Base-by-base conservation (phyloP, 306 rosid species). In the Alnus rubra region DNA sequence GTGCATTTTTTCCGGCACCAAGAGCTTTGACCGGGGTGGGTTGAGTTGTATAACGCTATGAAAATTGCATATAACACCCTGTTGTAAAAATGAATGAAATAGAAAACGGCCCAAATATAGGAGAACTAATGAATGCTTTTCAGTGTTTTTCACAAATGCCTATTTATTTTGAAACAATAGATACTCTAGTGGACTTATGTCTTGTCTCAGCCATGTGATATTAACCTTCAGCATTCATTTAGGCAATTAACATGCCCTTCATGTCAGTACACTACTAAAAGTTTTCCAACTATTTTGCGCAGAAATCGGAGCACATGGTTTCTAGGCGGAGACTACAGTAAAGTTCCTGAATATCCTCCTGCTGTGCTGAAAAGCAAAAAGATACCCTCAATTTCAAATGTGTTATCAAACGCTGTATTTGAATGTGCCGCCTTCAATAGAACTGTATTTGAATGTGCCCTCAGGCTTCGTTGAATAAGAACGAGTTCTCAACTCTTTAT, bases 241-340 rank as follows among this genome's bases (percentile, higher is more conserved):
- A 19, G 42, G 30, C 60, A 50, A 23, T 51, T 44, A 51, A 42
- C 65, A 35, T 51, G 54, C 45, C 64, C 7, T 23, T 9, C 45
- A 42, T 42, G 7, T 42, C 7, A 4, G 44, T 4, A 39, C 5
- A 39, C 44, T 42, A 42, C 45, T 73, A 63, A 69, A 33, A 76
- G 42, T 19, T 67, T 65, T 70, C 28, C 42, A n/a, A 39, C 6
- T 50, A 9, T 69, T 78, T 65, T 80, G 67, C 45, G 52, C 92
- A 93, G 98, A 91, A 83, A 79, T 77, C 88, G 28, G 95, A 89
- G 85, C 85, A 94, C 87, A 92, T 94, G 97, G 88, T 88, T 82
- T 92, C 97, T 44, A 85, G 79, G 77, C 68, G 12, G 80, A 87
- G 83, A 82, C 76, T 75, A n/a, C 78, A 19, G 30, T 81, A 78